A percentile compares a stretch with the other conserved stretches of the same genome.
Evolutionary conservation across 1,284 basidiomycete species (phyloP).

Genomic region (Apiotrichum mycotoxinovorans): DNA sequence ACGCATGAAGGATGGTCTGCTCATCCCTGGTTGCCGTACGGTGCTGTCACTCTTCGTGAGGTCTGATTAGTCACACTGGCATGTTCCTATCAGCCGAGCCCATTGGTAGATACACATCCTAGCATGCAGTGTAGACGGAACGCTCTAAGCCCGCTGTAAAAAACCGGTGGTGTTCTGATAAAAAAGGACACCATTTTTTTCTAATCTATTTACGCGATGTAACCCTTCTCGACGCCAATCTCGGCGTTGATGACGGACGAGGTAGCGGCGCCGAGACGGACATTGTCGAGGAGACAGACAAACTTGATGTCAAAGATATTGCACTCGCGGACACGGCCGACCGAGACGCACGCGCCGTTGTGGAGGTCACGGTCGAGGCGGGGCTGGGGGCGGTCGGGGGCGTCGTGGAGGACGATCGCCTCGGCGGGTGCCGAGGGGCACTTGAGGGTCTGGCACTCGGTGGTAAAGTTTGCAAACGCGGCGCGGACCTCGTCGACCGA

Average conservation of each 20-base stretch:
- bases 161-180: too few relatives aligned
- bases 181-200: too few relatives aligned
- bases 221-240: slow-evolving; percentile 79
- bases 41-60: too few relatives aligned
- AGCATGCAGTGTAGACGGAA: too few relatives aligned
- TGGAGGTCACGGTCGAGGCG: slow-evolving; percentile 87
- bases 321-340: slow-evolving; percentile 87
- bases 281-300: slow-evolving; percentile 90
- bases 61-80: too few relatives aligned
- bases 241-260: slow-evolving; percentile 98
- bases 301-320: slow-evolving; percentile 93
- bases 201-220: slow-evolving; percentile 43
- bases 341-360: slow-evolving; percentile 85
- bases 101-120: too few relatives aligned
- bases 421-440: slow-evolving; percentile 83
- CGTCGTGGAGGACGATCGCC: slow-evolving; percentile 89
- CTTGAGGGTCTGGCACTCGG: slow-evolving; percentile 72
- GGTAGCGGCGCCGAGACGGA: slow-evolving; percentile 93
- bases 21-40: too few relatives aligned
- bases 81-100: too few relatives aligned
- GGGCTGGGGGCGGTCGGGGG: slow-evolving; percentile 89
- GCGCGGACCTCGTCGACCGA: slow-evolving; percentile 81
- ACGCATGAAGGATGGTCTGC: too few relatives aligned
- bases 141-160: too few relatives aligned
- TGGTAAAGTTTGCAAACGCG: slow-evolving; percentile 70